Percentiles rank a stretch among this genome's conserved stretches.
Conservation (phyloP, 306 rosid species). For the Alnus rubra region DNA sequence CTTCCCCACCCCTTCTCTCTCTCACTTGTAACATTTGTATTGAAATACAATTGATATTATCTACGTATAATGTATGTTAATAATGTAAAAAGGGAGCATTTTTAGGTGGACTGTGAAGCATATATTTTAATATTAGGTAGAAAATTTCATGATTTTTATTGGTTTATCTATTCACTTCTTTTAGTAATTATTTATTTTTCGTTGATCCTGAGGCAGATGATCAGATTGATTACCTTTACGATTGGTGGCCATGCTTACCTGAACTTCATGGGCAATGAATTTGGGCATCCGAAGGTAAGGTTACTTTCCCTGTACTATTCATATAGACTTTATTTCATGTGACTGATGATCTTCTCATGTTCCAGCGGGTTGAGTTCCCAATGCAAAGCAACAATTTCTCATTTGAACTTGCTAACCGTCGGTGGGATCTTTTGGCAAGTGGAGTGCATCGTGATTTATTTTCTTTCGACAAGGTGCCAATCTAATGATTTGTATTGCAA, state of each 20-base stretch:
- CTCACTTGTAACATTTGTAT: not conserved
- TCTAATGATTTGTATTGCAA: conserved; percentile 16
- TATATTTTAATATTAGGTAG: not conserved
- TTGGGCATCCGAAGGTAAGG: conserved; percentile 91
- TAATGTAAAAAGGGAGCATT: not conserved
- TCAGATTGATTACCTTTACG: conserved; percentile 78
- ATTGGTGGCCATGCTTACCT: conserved; percentile 80
- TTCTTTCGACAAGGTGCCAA: conserved; percentile 71
- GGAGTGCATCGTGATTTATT: conserved; percentile 60
- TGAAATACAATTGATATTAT: not conserved
- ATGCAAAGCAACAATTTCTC: conserved; percentile 76
- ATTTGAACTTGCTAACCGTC: conserved; percentile 75
- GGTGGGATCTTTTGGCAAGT: conserved; percentile 74
- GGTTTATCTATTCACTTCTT: conserved; percentile 17
- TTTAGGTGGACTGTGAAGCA: not conserved
- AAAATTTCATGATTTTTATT: conserved; percentile 1
- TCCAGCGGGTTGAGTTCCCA: conserved; percentile 89
- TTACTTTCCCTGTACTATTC: conserved; percentile 16
- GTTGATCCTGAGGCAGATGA: conserved; percentile 57
- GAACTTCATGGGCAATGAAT: conserved; percentile 98
- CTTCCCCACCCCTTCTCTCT: not conserved
- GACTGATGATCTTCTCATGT: conserved; percentile 38
- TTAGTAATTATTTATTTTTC: conserved; percentile 9
- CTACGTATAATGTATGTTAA: not conserved
- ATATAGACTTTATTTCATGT: conserved; percentile 9